phyloP scores from a whole-genome alignment of 2,329 filamentous ascomycete species.

The Colletotrichum australisinense region DNA sequence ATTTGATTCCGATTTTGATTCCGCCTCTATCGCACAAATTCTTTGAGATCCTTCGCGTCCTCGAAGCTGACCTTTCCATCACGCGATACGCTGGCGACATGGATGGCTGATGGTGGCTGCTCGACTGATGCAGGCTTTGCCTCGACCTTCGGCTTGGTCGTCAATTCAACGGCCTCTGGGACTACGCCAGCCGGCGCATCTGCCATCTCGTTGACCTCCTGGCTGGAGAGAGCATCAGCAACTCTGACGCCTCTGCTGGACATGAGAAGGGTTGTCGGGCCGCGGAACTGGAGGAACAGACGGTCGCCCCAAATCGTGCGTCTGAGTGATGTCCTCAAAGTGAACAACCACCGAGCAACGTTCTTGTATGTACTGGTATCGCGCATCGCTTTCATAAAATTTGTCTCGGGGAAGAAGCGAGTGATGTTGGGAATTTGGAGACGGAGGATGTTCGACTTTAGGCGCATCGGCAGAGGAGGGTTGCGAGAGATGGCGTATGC shows the following conservation, averaged over 20 bases:
- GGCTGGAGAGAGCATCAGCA: conserved; percentile 79
- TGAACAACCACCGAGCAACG: conserved; percentile 73
- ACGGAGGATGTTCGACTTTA: conserved; percentile 79
- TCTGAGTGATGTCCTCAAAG: conserved; percentile 79
- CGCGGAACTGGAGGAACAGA: conserved; percentile 90
- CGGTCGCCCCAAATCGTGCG: conserved; percentile 93
- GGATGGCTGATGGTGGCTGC: conserved; percentile 57
- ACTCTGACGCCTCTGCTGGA: conserved; percentile 87
- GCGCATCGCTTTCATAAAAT: conserved; percentile 80
- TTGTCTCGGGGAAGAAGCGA: conserved; percentile 73
- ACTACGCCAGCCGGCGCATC: conserved; percentile 80
- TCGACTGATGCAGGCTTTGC: conserved; percentile 44
- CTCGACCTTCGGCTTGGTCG: conserved; percentile 50
- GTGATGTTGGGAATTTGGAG: conserved; percentile 83
- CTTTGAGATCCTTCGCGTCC: conserved; percentile 67
- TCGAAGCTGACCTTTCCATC: conserved; percentile 77
- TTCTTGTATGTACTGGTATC: conserved; percentile 79
- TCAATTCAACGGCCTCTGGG: conserved; percentile 65
- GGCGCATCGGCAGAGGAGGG: conserved; percentile 85
- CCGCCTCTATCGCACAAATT: conserved; percentile 58
- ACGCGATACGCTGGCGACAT: conserved; percentile 66
- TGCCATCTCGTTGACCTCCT: conserved; percentile 91
- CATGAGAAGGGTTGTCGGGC: conserved; percentile 86
- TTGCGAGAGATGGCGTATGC: conserved; percentile 85
- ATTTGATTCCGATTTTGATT: neutral